Evolutionary conservation across 176 grass and related monocot species (phyloP).

Genomic region (Puya raimondii): DNA sequence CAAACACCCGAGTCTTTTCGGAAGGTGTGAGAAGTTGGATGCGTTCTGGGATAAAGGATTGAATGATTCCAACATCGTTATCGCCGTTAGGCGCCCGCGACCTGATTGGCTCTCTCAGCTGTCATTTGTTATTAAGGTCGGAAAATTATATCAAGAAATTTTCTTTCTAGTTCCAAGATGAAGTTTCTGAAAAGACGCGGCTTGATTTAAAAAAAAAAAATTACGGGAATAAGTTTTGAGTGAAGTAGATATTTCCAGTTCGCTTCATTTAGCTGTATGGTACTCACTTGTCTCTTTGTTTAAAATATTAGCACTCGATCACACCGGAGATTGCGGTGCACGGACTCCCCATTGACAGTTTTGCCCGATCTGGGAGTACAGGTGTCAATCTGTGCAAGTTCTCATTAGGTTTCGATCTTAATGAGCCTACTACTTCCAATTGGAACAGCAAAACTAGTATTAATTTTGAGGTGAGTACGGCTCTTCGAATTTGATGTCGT

Average conservation of each 20-base stretch:
- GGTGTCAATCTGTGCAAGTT: constrained; percentile 75
- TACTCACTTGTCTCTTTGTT: constrained; percentile 27
- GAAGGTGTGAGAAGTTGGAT: constrained; percentile 83
- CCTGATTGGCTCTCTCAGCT: constrained; percentile 60
- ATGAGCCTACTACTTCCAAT: constrained; percentile 83
- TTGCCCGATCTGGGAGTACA: constrained; percentile 65
- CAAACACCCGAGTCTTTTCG: constrained; percentile 80
- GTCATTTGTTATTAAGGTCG: constrained; percentile 85
- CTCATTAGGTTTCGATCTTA: constrained; percentile 73
- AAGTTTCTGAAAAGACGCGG: background rate
- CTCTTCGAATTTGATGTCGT: background rate
- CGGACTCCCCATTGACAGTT: constrained; percentile 77
- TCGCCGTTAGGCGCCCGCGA: constrained; percentile 65
- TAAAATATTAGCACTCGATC: constrained; percentile 68
- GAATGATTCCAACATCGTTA: constrained; percentile 66
- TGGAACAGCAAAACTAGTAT: constrained; percentile 82
- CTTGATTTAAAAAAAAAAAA: too few relatives aligned
- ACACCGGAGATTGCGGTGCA: constrained; percentile 88
- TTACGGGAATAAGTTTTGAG: too few relatives aligned
- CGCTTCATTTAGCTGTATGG: background rate
- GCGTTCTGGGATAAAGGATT: constrained; percentile 80
- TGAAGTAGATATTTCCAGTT: too few relatives aligned
- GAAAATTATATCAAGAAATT: too few relatives aligned
- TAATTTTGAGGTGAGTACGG: constrained; percentile 65
- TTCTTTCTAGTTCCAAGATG: constrained; percentile 3